Conservation (phyloP, 1,284 basidiomycete genomes). For the Puccinia brachypodii region DNA sequence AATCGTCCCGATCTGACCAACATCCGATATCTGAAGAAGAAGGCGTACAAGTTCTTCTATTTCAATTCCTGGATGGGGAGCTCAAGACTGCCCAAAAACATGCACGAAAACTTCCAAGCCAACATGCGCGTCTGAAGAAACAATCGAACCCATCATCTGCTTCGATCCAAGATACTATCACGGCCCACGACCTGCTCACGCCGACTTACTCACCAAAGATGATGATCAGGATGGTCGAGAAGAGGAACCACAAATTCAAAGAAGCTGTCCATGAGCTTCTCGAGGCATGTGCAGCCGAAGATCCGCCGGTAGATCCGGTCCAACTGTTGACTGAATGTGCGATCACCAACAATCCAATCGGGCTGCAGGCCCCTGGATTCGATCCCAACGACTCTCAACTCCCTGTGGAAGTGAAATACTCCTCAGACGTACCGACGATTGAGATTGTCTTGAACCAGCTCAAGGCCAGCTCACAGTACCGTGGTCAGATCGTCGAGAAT, state of each 20-base stretch:
- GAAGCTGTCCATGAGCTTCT: slow-evolving; percentile 75
- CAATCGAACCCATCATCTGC: background rate
- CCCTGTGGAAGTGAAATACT: slow-evolving; percentile 52
- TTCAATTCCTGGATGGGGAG: slow-evolving; percentile 59
- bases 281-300: slow-evolving; percentile 61
- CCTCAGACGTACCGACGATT: slow-evolving; percentile 59
- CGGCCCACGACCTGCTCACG: background rate
- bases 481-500: slow-evolving; percentile 64
- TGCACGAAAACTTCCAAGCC: slow-evolving; percentile 54
- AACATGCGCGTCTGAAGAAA: background rate
- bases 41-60: slow-evolving; percentile 54
- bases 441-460: slow-evolving; percentile 66
- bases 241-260: slow-evolving; percentile 68
- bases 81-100: slow-evolving; percentile 57
- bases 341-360: slow-evolving; percentile 63
- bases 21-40: slow-evolving; percentile 53
- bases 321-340: slow-evolving; percentile 67
- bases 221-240: slow-evolving; percentile 71
- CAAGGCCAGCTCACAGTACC: slow-evolving; percentile 66
- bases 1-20: slow-evolving; percentile 29
- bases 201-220: slow-evolving; percentile 52
- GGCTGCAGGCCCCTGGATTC: slow-evolving; percentile 58
- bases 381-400: slow-evolving; percentile 51
- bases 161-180: slow-evolving; percentile 1
- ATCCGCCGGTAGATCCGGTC: slow-evolving; percentile 64